phyloP scores from a whole-genome alignment of 2,329 filamentous ascomycete species.

The Raffaelea ambrosiae region DNA sequence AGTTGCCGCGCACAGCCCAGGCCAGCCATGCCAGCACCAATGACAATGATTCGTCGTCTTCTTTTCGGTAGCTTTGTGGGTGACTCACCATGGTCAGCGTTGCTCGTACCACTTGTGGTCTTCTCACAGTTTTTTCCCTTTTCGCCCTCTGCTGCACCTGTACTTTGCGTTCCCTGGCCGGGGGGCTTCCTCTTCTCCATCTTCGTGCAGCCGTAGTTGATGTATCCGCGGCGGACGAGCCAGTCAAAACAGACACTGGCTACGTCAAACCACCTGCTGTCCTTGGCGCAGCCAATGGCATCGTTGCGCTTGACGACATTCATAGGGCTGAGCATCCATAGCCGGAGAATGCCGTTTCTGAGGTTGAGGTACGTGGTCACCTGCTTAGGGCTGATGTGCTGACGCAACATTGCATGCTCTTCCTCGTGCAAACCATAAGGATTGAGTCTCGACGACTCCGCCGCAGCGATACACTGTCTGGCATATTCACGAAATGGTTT shows the following conservation, averaged over 20 bases:
- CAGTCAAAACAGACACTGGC: slow-evolving; percentile 87
- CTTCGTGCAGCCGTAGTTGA: slow-evolving; percentile 90
- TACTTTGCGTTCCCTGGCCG: slow-evolving; percentile 15
- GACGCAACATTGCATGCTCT: slow-evolving; percentile 72
- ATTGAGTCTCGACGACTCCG: slow-evolving; percentile 80
- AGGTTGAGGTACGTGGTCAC: slow-evolving; percentile 96
- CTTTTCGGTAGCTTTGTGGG: too few relatives aligned
- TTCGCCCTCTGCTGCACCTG: neutral
- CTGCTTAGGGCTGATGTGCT: slow-evolving; percentile 78
- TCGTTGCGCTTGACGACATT: slow-evolving; percentile 74
- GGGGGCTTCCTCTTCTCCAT: slow-evolving; percentile 38
- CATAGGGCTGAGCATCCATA: slow-evolving; percentile 84
- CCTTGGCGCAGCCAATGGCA: slow-evolving; percentile 82
- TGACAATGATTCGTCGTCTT: slow-evolving; percentile 62
- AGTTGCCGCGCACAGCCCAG: slow-evolving; percentile 87
- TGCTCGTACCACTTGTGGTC: too few relatives aligned
- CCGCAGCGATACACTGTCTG: slow-evolving; percentile 82
- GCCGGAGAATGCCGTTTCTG: slow-evolving; percentile 80
- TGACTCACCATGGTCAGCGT: neutral
- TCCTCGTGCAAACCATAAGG: slow-evolving; percentile 80
- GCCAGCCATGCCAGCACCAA: slow-evolving; percentile 92
- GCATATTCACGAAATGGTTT: slow-evolving; percentile 71
- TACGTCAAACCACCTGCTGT: slow-evolving; percentile 79
- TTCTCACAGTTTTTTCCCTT: slow-evolving; percentile 8
- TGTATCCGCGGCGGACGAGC: slow-evolving; percentile 83